Evolutionary conservation across 345 rosid species (phyloP), one percentile per base, ranked within the genome.

Genomic region (Citrus glauca): DNA sequence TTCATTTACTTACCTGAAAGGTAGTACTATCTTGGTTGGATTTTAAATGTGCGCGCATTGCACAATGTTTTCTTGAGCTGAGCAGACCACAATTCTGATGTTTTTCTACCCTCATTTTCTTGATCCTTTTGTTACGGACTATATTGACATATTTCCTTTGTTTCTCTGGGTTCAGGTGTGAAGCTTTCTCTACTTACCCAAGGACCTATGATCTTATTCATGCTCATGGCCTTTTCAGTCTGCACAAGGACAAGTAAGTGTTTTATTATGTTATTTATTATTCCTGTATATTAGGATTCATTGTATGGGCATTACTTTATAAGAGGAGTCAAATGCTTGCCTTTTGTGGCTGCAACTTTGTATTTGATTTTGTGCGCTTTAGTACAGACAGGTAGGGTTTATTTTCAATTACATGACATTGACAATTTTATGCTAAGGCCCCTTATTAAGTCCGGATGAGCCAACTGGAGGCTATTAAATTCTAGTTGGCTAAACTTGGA

Each of bases 121-220:
- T 66, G 28, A 71, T 3, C 66, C 71, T 69, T 69, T 65, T 28
- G 60, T 35, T 28, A 69, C 37, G 42, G 69, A 69, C 66, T 42
- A 30, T 33, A 17, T 66, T n/a, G 24, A 50, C 16, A 37, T 68
- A 17, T 32, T 30, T 73, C 14, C 30, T 13, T 72, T 68, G 5
- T 64, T 55, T n/a, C 67, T 71, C 28, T 56, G 55, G 75, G 63
- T 85, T 86, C 87, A 97, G 99, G 98, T 94, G 99, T 84, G 98
- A 97, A 87, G 97, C 88, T 69, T 94, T 97, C 92, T 97, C 98
- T 27, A 94, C 99, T n/a, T 97, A 97, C 77, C 99, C 97, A 53
- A 97, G 99, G 88, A 92, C 99, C 50, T 97, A 97, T 64, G 98
- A 97, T 79, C 83, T 97, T 55, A 89, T 97, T 75, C 99, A 97